Evolutionary conservation across 768 basidiomycete genomes (phyloP), one percentile per base, ranked within the genome.

Genomic region (Lactarius akahatsu): DNA sequence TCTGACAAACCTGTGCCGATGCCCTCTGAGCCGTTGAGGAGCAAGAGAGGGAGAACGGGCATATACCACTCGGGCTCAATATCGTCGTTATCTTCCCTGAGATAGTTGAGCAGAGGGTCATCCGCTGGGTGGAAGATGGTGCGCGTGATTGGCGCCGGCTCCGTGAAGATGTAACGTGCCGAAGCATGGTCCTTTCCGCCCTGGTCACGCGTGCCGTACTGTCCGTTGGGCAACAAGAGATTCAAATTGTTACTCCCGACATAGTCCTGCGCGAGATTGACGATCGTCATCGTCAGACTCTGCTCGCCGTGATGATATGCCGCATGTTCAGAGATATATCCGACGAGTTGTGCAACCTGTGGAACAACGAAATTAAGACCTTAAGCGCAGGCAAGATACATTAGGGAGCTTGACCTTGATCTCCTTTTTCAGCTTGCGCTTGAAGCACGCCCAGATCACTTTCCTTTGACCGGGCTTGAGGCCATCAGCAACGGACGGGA

Each of bases 121-220:
- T 99, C 97, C 50, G 83, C 82, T 0, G 91, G 82, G 72, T 95
- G 86, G 80, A 91, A 96, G 59, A 98, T 73, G 2, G 82, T 77
- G 63, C 94, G 84, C 45, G 94, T 86, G 69, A 96, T 84, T 0
- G 85, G 78, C 20, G 87, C 84, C 26, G 92, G 82, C 70, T 88
- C 81, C 1, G 97, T 98, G 81, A 87, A 91, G 74, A 98, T 96
- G 75, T 99, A 98, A 86, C 97, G 88, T 69, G 96, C 89, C 43
- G 94, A 91, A 61, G 96, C 97, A 71, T 94, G 92, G 74, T 99
- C 96, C 79, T 98, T 98, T 45, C 96, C 96, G 60, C 96, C 97
- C 75, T 85, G 79, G 64, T 88, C 88, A 72, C 96, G 93, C 55
- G 96, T 97, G 77, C 96, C 96, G 77, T 91, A 99, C 78, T 98